phyloP scores from a whole-genome alignment of 495 filamentous ascomycete genomes.

The Tuber umbilicatum region DNA sequence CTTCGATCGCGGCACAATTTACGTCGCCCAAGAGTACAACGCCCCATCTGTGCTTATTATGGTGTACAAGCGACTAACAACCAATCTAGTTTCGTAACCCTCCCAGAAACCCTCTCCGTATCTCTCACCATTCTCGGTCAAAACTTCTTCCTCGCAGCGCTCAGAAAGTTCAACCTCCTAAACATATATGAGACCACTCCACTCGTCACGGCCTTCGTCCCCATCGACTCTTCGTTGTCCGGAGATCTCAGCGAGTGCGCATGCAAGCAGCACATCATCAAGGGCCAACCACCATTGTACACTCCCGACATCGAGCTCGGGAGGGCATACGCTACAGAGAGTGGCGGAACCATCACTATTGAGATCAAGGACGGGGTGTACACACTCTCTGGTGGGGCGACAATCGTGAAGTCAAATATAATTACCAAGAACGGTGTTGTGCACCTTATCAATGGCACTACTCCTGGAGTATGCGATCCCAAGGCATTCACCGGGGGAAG shows the following conservation, averaged over 20 bases:
- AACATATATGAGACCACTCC: not conserved
- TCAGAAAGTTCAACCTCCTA: not conserved
- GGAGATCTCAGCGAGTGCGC: not conserved
- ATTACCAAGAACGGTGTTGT: not conserved
- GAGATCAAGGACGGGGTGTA: not conserved
- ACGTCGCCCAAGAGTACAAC: not conserved
- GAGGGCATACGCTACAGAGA: not conserved
- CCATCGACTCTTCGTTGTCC: not conserved
- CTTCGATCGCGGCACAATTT: not conserved
- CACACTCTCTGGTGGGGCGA: not conserved
- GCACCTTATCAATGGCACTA: not conserved
- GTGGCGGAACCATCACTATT: not conserved
- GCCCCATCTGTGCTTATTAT: not conserved
- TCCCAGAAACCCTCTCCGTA: not conserved
- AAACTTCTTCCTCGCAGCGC: not conserved
- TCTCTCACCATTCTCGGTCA: not conserved
- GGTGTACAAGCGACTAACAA: not conserved
- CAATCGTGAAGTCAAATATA: not conserved
- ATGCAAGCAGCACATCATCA: not conserved
- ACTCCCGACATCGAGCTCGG: not conserved
- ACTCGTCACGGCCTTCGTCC: not conserved
- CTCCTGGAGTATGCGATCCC: not conserved
- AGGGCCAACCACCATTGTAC: not conserved
- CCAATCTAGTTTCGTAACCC: not conserved
- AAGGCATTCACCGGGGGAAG: not conserved